These are phyloP conservation scores for Nemania diffusa DNA, from an alignment of 2,329 filamentous ascomycete genomes.

Conservation along the genomic window DNA sequence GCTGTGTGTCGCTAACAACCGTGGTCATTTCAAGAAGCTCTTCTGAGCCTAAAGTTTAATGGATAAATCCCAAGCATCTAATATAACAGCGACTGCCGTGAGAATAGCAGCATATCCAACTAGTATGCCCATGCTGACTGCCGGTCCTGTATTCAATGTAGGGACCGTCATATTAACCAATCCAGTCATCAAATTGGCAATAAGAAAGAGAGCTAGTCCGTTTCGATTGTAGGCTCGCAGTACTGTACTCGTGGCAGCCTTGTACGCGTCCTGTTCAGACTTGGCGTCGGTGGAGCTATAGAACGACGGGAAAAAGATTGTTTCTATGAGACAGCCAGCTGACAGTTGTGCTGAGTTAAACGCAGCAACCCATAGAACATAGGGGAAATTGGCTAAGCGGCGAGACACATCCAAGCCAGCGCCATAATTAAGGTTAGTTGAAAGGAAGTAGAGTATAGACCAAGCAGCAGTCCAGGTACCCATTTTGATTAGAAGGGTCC, in stretches of 20 bases:
- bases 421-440: slow-evolving; percentile 75
- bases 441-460: slow-evolving; percentile 74
- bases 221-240: slow-evolving; percentile 88
- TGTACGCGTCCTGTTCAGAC: slow-evolving; percentile 71
- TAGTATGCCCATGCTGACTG: slow-evolving; percentile 77
- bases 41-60: slow-evolving; percentile 67
- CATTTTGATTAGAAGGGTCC: slow-evolving; percentile 71
- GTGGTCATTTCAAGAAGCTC: background rate
- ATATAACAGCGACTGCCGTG: slow-evolving; percentile 72
- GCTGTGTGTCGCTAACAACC: background rate
- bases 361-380: slow-evolving; percentile 90
- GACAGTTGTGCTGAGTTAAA: slow-evolving; percentile 89
- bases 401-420: slow-evolving; percentile 83
- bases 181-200: slow-evolving; percentile 91
- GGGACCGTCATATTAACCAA: slow-evolving; percentile 87
- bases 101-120: slow-evolving; percentile 75
- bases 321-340: slow-evolving; percentile 81
- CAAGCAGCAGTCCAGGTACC: slow-evolving; percentile 73
- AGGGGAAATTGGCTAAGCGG: slow-evolving; percentile 90
- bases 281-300: slow-evolving; percentile 66
- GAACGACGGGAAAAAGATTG: slow-evolving; percentile 77
- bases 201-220: slow-evolving; percentile 83
- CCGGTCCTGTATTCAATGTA: slow-evolving; percentile 76
- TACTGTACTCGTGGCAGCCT: slow-evolving; percentile 80
- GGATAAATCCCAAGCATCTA: slow-evolving; percentile 74